Percentiles rank a stretch among this genome's conserved stretches.
Evolutionary conservation across 208 protist species (phyloP).

Genomic region (Entamoeba invadens): DNA sequence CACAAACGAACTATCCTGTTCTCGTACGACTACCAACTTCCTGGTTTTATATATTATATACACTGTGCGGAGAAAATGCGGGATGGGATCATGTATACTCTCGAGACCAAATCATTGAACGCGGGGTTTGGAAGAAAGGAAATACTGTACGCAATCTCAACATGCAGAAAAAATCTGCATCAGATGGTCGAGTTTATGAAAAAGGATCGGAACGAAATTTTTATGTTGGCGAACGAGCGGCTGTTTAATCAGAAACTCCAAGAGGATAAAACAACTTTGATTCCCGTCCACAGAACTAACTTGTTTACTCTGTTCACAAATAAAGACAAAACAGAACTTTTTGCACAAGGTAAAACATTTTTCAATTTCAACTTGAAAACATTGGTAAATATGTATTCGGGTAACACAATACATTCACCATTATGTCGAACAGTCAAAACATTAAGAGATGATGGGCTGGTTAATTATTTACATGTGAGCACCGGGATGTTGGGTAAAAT

Average conservation of each 20-base stretch:
- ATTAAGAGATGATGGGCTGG: background rate
- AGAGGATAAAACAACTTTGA: background rate
- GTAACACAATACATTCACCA: background rate
- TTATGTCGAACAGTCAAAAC: background rate
- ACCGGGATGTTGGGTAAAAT: background rate
- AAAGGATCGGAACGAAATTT: background rate
- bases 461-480: background rate
- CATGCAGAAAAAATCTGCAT: background rate
- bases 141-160: background rate
- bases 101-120: background rate
- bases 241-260: background rate
- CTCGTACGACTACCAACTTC: background rate
- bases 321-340: background rate
- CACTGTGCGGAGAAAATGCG: background rate
- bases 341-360: background rate
- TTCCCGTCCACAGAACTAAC: background rate
- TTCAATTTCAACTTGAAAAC: background rate
- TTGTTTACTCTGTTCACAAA: background rate
- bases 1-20: background rate
- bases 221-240: background rate
- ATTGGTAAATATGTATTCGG: background rate
- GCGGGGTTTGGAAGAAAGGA: background rate
- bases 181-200: background rate
- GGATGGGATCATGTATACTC: background rate
- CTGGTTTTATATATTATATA: background rate